A percentile compares a stretch with the other conserved stretches of the same genome.
phyloP scores from a whole-genome alignment of 352 stramenopile genomes.

The Thraustochytrium striatum region DNA sequence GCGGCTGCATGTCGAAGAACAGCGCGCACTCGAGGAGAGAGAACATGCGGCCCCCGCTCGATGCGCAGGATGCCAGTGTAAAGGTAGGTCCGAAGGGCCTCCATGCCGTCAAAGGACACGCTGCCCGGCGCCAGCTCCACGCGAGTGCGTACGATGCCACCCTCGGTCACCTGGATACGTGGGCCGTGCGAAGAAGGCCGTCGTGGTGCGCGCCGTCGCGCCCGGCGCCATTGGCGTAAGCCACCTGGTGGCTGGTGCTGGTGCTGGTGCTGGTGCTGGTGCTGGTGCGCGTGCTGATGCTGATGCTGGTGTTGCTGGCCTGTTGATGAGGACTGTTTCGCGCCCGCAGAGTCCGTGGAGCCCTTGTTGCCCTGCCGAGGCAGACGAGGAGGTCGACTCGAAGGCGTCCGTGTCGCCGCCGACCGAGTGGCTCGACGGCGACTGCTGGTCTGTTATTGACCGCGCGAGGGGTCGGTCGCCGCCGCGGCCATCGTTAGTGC shows the following conservation, averaged over 20 bases:
- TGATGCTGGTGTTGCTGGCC: neutral
- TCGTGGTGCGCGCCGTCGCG: too few relatives aligned
- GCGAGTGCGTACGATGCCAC: neutral
- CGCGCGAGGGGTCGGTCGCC: neutral
- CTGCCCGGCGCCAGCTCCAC: neutral
- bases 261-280: neutral
- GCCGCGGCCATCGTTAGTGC: neutral
- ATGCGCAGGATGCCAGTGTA: conserved; percentile 40
- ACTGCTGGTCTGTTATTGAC: neutral
- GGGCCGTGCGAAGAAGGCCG: neutral
- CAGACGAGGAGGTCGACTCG: conserved; percentile 5
- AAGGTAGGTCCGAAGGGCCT: conserved; percentile 29
- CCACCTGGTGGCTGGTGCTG: neutral
- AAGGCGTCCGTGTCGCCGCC: conserved; percentile 37
- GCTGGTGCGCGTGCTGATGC: neutral
- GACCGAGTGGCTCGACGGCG: conserved; percentile 16
- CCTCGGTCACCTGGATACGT: neutral
- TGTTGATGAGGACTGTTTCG: neutral
- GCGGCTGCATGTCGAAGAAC: conserved; percentile 31
- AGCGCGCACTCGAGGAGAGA: conserved; percentile 3
- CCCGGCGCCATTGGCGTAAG: neutral
- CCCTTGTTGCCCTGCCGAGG: neutral
- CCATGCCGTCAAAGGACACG: neutral
- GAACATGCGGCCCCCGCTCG: neutral
- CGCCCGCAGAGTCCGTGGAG: neutral